Evolutionary conservation across 2,329 filamentous ascomycete species (phyloP), one percentile per base, ranked within the genome.

Genomic region (Chalara sp.): DNA sequence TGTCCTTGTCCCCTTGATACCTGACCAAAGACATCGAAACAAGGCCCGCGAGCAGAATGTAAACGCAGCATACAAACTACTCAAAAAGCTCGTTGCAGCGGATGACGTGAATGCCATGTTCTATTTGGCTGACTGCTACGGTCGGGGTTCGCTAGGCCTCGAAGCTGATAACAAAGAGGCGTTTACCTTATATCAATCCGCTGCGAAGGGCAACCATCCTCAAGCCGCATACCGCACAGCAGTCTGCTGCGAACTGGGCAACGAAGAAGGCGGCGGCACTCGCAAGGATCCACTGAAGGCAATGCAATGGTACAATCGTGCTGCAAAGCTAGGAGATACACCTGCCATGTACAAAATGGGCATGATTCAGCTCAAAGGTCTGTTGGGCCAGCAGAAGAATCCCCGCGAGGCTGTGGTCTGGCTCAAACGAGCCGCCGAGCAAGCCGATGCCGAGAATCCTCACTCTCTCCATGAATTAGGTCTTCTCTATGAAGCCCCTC

Each of bases 281-380:
- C 83, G 89, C 52, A 87, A 86, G 61, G 93, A 99, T 63, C 89
- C 89, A 1, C 71, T 92, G 58, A 97, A 97, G 70, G 92, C 93
- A 1, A 91, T 97, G 21, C 92, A 97, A 67, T 99, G 93, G 93
- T 99, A 99, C 69, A 90, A 92, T 67, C 87, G 91, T 42, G 90
- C 93, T 6, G 92, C 93, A 8, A 86, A 86, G 10, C 76, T 97
- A 3, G 92, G 93, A 3, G 92, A 99, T 63, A 86, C 87, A 1
- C 87, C 92, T 0, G 93, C 91, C 32, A 95, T 97, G 89, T 99
- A 96, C 74, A 99, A 99, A 70, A 83, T 97, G 70, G 93, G 93
- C 52, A 95, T 96, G 85, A 95, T 99, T 58, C 74, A 89, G 55
- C 79, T 97, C 49, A 97, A 97, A 68, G 93, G 92, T 8, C 76